Percentiles rank a stretch among this genome's conserved stretches.
phyloP scores from a whole-genome alignment of 805 yeast species.

The Ogataea zsoltii region DNA sequence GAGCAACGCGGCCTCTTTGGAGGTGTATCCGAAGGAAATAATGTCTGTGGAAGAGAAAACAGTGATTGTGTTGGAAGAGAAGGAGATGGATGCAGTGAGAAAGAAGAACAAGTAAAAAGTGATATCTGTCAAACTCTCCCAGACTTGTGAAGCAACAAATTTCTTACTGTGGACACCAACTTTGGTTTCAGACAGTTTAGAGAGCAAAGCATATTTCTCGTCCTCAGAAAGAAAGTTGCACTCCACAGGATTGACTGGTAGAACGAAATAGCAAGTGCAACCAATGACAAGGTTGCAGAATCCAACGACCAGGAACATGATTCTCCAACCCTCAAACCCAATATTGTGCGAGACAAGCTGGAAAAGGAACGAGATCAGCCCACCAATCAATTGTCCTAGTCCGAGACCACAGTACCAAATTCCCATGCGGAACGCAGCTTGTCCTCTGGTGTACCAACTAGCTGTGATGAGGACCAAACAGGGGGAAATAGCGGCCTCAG shows the following conservation, averaged over 20 bases:
- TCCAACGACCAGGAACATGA: constrained; percentile 59
- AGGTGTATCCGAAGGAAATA: constrained; percentile 50
- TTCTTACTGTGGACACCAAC: constrained; percentile 53
- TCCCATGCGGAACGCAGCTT: constrained; percentile 36
- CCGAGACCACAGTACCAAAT: constrained; percentile 41
- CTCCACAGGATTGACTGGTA: constrained; percentile 49
- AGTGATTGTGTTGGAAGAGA: constrained; percentile 54
- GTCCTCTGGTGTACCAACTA: constrained; percentile 34
- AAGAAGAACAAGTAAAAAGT: constrained; percentile 51
- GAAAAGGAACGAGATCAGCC: constrained; percentile 51
- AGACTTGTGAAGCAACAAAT: constrained; percentile 45
- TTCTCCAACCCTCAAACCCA: constrained; percentile 56
- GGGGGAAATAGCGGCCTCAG: constrained; percentile 35
- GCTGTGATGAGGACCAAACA: constrained; percentile 37
- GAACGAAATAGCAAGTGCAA: constrained; percentile 37
- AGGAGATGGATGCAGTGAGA: constrained; percentile 47
- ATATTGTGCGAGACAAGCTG: constrained; percentile 46
- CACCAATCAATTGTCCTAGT: constrained; percentile 46
- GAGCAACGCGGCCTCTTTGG: constrained; percentile 45
- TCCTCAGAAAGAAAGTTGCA: constrained; percentile 14
- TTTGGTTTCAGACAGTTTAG: constrained; percentile 47
- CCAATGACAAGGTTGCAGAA: constrained; percentile 53
- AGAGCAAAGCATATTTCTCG: constrained; percentile 44
- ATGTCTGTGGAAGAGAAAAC: constrained; percentile 55
- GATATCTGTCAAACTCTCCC: constrained; percentile 48